phyloP scores from a whole-genome alignment of 2,329 filamentous ascomycete genomes.

The Xylariaceae sp. region DNA sequence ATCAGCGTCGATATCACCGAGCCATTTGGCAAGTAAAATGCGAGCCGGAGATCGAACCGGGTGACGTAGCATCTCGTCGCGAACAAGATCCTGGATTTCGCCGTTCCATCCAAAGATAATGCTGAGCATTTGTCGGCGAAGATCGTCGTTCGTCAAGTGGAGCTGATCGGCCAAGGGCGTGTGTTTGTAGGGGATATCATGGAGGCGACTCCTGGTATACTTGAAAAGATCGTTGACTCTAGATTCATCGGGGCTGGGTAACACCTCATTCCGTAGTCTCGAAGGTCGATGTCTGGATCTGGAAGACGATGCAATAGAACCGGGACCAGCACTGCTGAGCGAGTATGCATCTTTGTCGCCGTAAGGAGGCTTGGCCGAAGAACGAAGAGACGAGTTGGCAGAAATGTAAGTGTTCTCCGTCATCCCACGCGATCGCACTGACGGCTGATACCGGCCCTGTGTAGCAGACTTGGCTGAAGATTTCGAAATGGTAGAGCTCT shows the following conservation, averaged over 20 bases:
- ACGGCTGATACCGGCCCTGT: conserved; percentile 45
- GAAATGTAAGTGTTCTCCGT: conserved; percentile 66
- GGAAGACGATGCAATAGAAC: conserved; percentile 46
- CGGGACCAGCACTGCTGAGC: conserved; percentile 45
- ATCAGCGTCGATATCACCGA: conserved; percentile 78
- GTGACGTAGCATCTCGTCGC: conserved; percentile 77
- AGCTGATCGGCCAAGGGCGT: conserved; percentile 53
- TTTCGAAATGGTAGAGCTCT: conserved; percentile 54
- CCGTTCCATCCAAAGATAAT: conserved; percentile 94
- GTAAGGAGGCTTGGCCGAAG: conserved; percentile 33
- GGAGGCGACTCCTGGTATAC: conserved; percentile 72
- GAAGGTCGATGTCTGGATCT: conserved; percentile 52
- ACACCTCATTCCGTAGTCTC: conserved; percentile 71
- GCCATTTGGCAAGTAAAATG: conserved; percentile 85
- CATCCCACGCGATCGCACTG: conserved; percentile 48
- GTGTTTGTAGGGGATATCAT: conserved; percentile 75
- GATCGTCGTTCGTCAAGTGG: conserved; percentile 67
- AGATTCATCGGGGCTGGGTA: conserved; percentile 70
- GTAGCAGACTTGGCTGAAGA: conserved; percentile 53
- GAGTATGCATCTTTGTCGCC: conserved; percentile 51
- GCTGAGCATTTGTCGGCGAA: conserved; percentile 84
- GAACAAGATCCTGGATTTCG: conserved; percentile 73
- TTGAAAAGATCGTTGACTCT: conserved; percentile 77
- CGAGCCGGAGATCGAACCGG: conserved; percentile 66
- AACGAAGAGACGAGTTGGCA: conserved; percentile 53